Base-by-base conservation (phyloP, 129 eudicot genomes). In the Helianthus tuberosus region DNA sequence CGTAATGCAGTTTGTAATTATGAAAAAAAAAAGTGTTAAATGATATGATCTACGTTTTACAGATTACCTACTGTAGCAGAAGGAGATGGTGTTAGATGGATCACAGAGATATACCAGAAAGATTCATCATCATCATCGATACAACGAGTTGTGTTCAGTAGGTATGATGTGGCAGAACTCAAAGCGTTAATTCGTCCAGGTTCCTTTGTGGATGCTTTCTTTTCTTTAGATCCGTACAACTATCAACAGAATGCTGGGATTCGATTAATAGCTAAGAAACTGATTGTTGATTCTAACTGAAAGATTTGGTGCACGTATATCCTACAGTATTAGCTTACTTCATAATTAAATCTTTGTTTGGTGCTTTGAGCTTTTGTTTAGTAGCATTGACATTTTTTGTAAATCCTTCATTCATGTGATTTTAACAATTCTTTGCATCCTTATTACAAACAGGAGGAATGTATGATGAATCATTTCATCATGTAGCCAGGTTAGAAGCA, bases 201-300 rank as follows among this genome's bases (percentile, higher is more conserved):
- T 62, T 76, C 76, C 23, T 48, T 65, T 11, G 82, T 95, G 70
- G 99, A 95, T 67, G 90, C 71, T 8, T 91, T 74, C 81, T 80
- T 91, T 77, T 80, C 90, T 17, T 68, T 95, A 72, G 96, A 87
- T 63, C 77, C 87, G 0, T 95, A 88, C 38, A 97, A 95, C 77
- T 91, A 80, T 57, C 91, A 81, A 78, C 97, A 95, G 81, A 86
- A 82, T 73, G 96, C 97, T 13, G 99, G 99, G 50, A 82, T 95
- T 59, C 83, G 94, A 47, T 72, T 91, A 52, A 92, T 95, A 89
- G 23, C 23, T 20, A 20, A 20, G 68, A 95, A 95, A 75, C 60
- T 95, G 88, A 77, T n/a, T 87, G 85, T n/a, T 35, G 85, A 76
- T 76, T 76, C 89, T 8, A 86, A 73, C 60, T 87, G 85, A 86